These are phyloP conservation scores for Durotheca rogersii DNA, from an alignment of 495 filamentous ascomycete genomes.

Conservation along the genomic window DNA sequence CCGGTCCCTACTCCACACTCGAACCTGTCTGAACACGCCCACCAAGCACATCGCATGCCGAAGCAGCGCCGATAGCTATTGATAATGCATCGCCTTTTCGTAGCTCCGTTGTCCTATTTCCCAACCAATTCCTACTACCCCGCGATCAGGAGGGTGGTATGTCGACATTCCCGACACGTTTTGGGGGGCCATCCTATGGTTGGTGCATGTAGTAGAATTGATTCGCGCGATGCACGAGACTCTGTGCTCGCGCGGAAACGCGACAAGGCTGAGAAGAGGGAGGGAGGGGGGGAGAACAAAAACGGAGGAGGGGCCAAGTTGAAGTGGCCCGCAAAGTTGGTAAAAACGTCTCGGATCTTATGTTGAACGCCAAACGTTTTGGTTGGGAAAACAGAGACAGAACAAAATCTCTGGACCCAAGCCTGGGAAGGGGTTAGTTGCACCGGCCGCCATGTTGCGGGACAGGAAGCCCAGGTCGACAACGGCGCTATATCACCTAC, in stretches of 20 bases:
- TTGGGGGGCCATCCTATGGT: not conserved
- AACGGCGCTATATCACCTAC: constrained; percentile 26
- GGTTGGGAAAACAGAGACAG: constrained; percentile 78
- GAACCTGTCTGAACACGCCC: constrained; percentile 3
- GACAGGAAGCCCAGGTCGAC: constrained; percentile 34
- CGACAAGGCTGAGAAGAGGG: constrained; percentile 34
- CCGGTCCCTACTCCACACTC: not conserved
- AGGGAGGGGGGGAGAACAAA: constrained; percentile 37
- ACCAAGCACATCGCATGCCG: constrained; percentile 4
- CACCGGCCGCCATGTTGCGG: constrained; percentile 53
- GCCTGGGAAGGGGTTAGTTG: constrained; percentile 39
- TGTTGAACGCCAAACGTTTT: constrained; percentile 80
- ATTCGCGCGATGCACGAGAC: no score
- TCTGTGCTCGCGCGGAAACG: no score
- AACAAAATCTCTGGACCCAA: constrained; percentile 53
- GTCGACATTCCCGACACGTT: constrained; percentile 7
- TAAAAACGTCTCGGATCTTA: constrained; percentile 68
- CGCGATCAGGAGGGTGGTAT: not conserved
- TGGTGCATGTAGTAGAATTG: no score
- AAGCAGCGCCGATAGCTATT: constrained; percentile 4
- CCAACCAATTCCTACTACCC: constrained; percentile 4
- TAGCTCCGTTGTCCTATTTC: constrained; percentile 13
- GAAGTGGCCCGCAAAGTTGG: constrained; percentile 66
- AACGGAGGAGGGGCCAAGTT: constrained; percentile 61
- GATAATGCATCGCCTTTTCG: constrained; percentile 3